Evolutionary conservation across 164 flowering plant species (phyloP).

Genomic region (Nelumbo lutea): DNA sequence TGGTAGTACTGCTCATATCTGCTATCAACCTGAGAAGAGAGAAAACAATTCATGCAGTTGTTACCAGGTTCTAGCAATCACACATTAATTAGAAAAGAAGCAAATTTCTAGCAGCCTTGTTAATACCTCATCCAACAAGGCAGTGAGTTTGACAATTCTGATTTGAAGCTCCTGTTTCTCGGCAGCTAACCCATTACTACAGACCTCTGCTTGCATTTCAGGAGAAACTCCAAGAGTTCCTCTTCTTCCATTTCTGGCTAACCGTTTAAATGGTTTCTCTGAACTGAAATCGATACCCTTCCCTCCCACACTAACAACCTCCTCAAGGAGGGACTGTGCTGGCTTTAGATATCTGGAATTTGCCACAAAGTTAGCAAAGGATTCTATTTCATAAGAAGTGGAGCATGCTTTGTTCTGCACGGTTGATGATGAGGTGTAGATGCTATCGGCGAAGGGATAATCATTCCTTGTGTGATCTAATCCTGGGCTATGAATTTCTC

Average conservation of each 20-base stretch:
- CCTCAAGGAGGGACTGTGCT: slow-evolving; percentile 60
- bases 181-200: slow-evolving; percentile 23
- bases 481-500: no score
- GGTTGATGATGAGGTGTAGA: slow-evolving; percentile 28
- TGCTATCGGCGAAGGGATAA: slow-evolving; percentile 17
- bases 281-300: slow-evolving; percentile 34
- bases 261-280: slow-evolving; percentile 28
- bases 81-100: background rate
- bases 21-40: slow-evolving; percentile 55
- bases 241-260: slow-evolving; percentile 24
- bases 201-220: slow-evolving; percentile 48
- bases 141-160: slow-evolving; percentile 51
- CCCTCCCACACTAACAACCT: slow-evolving; percentile 45
- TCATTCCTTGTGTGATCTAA: slow-evolving; percentile 5
- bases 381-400: slow-evolving; percentile 29
- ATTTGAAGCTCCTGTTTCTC: slow-evolving; percentile 25
- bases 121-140: slow-evolving; percentile 62
- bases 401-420: slow-evolving; percentile 25
- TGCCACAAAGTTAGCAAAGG: slow-evolving; percentile 23
- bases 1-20: slow-evolving; percentile 66
- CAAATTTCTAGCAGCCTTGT: background rate
- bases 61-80: background rate
- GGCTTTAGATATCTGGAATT: slow-evolving; percentile 61
- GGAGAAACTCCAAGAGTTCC: slow-evolving; percentile 32
- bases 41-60: background rate